phyloP scores from a whole-genome alignment of 1,139 yeast genomes.

The Sugiyamaella japonica region DNA sequence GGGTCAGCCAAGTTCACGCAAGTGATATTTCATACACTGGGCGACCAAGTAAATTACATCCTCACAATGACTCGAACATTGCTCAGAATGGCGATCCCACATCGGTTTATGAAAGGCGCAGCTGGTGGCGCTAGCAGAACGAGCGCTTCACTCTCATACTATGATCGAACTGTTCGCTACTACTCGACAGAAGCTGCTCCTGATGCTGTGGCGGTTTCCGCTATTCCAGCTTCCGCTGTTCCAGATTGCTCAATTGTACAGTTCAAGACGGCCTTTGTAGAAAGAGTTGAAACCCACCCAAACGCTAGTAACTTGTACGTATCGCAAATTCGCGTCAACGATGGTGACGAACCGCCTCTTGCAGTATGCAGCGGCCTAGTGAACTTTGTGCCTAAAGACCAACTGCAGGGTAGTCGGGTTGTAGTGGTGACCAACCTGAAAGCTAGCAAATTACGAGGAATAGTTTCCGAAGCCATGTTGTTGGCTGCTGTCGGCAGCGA shows the following conservation, averaged over 20 bases:
- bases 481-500: conserved; percentile 46
- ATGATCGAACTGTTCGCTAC: neutral
- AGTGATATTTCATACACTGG: too few relatives aligned
- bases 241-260: conserved; percentile 14
- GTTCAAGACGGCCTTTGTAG: conserved; percentile 50
- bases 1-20: too few relatives aligned
- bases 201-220: too few relatives aligned
- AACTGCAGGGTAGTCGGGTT: conserved; percentile 51
- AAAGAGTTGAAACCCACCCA: conserved; percentile 48
- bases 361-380: conserved; percentile 60
- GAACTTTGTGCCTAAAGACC: conserved; percentile 49
- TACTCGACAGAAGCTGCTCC: neutral
- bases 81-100: neutral
- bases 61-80: neutral
- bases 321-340: conserved; percentile 45
- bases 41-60: too few relatives aligned
- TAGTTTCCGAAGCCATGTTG: conserved; percentile 58
- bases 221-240: neutral
- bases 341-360: conserved; percentile 7
- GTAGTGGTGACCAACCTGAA: conserved; percentile 61
- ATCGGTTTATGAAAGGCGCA: neutral
- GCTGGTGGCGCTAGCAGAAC: neutral
- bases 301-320: conserved; percentile 58
- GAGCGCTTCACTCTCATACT: too few relatives aligned
- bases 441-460: conserved; percentile 67